phyloP scores from a whole-genome alignment of 202 grass and related monocot genomes.

The Musa balbisiana region DNA sequence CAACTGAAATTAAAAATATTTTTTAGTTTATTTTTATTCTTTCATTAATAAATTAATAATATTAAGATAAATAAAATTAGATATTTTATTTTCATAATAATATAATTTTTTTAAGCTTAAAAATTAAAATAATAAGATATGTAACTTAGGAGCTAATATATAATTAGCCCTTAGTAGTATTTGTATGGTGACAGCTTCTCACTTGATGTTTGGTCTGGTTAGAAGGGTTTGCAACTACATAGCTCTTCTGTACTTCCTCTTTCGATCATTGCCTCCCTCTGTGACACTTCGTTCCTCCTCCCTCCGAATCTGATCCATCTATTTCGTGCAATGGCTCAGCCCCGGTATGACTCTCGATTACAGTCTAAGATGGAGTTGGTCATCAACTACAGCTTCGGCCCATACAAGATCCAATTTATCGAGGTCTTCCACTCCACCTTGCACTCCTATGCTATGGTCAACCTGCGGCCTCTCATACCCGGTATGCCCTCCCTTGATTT shows the following conservation, averaged over 20 bases:
- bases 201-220: too few species aligned
- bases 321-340: neutral
- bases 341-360: neutral
- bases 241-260: neutral
- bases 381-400: conserved; percentile 48
- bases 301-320: neutral
- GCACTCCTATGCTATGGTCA: conserved; percentile 83
- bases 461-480: conserved; percentile 67
- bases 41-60: too few species aligned
- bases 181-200: too few species aligned
- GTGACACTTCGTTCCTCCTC: neutral
- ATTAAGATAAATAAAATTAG: too few species aligned
- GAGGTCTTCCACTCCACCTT: conserved; percentile 69
- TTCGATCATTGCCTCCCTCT: neutral
- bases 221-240: too few species aligned
- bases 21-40: too few species aligned
- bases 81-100: too few species aligned
- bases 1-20: too few species aligned
- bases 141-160: too few species aligned
- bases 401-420: conserved; percentile 53
- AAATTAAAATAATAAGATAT: too few species aligned
- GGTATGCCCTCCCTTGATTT: conserved; percentile 26
- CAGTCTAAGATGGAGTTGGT: neutral
- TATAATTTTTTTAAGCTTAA: too few species aligned
- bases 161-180: too few species aligned